phyloP scores from a whole-genome alignment of 371 early-diverging fungal species.

The Mortierella sp. region DNA sequence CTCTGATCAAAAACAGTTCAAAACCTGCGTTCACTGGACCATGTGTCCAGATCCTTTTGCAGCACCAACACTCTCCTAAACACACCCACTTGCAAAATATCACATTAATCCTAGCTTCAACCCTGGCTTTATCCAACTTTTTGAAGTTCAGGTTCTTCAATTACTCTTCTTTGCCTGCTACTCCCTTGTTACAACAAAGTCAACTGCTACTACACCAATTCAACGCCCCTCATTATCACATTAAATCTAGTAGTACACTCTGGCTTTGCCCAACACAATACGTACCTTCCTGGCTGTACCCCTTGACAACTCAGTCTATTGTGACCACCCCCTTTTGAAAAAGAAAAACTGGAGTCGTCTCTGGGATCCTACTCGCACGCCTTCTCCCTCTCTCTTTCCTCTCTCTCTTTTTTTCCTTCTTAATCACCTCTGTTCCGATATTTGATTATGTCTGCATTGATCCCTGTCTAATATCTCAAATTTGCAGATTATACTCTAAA shows the following conservation, averaged over 20 bases:
- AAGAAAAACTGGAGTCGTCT: slow-evolving; percentile 6
- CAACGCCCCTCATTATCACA: background rate
- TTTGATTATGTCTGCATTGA: background rate
- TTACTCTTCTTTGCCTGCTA: background rate
- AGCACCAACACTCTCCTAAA: too few species aligned
- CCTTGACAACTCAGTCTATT: slow-evolving; percentile 16
- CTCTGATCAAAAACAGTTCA: too few species aligned
- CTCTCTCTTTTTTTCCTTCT: background rate
- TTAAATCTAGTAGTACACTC: background rate
- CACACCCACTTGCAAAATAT: too few species aligned
- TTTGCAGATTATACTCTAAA: background rate
- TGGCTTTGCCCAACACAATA: slow-evolving; percentile 6
- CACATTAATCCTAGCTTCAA: too few species aligned
- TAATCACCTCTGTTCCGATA: background rate
- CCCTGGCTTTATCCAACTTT: too few species aligned
- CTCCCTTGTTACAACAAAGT: background rate
- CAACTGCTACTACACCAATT: background rate
- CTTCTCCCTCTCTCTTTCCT: background rate
- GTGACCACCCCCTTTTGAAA: slow-evolving; percentile 14
- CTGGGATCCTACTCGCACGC: background rate
- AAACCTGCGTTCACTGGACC: too few species aligned
- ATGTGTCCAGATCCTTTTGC: too few species aligned
- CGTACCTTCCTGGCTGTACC: background rate
- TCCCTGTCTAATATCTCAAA: background rate
- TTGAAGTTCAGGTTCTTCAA: too few species aligned